Conservation (phyloP, 2,329 filamentous ascomycete genomes). For the Metarhizium robertsii region DNA sequence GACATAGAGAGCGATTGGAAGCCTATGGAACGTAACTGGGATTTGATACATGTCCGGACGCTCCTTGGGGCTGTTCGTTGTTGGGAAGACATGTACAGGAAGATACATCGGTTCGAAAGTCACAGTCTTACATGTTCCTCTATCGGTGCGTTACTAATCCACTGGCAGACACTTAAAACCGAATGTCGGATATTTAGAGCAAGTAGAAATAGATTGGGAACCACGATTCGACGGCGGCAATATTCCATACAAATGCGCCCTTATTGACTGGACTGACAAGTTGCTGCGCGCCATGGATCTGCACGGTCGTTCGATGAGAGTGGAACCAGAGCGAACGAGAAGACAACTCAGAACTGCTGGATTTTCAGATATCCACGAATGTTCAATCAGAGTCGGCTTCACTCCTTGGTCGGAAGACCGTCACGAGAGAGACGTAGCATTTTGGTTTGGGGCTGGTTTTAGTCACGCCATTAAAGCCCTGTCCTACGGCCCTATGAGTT, state of each 20-base stretch:
- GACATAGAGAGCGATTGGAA: too few relatives aligned
- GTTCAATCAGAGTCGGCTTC: conserved; percentile 55
- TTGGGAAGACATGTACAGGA: conserved; percentile 63
- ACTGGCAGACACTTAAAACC: conserved; percentile 59
- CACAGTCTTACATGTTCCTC: background rate
- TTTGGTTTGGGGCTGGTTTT: conserved; percentile 70
- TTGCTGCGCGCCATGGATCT: background rate
- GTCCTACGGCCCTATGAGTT: conserved; percentile 58
- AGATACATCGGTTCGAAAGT: conserved; percentile 48
- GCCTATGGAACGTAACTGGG: too few relatives aligned
- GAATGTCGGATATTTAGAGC: conserved; percentile 64
- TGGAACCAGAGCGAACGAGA: too few relatives aligned
- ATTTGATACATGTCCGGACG: too few relatives aligned
- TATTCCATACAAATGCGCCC: conserved; percentile 49
- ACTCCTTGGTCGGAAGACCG: conserved; percentile 59
- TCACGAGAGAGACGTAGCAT: conserved; percentile 55
- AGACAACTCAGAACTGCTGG: conserved; percentile 52
- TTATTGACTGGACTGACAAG: conserved; percentile 19
- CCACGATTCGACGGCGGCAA: conserved; percentile 49
- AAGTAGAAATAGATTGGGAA: conserved; percentile 73
- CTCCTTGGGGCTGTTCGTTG: too few relatives aligned
- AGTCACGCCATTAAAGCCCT: conserved; percentile 60
- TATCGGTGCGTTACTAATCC: background rate
- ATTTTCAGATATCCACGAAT: conserved; percentile 66
- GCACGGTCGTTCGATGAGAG: background rate